Evolutionary conservation across 2,329 filamentous ascomycete species (phyloP), one percentile per base, ranked within the genome.

Genomic region (Trichoderma brevicompactum): DNA sequence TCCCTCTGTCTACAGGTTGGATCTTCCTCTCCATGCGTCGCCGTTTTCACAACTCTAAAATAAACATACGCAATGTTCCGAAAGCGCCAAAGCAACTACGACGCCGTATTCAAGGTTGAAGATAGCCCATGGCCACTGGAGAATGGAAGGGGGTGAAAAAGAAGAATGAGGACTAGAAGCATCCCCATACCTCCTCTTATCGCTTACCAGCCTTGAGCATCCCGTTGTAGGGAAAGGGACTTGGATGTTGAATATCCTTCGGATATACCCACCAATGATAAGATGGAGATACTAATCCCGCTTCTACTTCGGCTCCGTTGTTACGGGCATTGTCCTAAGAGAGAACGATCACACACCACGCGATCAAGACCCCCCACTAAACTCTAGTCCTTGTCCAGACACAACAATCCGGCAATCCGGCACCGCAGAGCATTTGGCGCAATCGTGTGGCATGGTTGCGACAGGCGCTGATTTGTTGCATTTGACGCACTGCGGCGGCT

Each of bases 21-120:
- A 23, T 12, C 10, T 19, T 53, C 32, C 4, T 28, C 1, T n/a
- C 41, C 2, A 46, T 46, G 40, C 49, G 17, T 38, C 59, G 40
- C 28, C 17, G 49, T 13, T 15, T 53, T 40, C 17, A 63, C 28
- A 63, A 38, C 28, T 63, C 32, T 54, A 46, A 53, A 46, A 54
- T 54, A 44, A 54, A 63, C 59, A 54, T 54, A 54, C n/a, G 40
- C 48, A 63, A 44, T 46, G 5, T 7, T n/a, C 49, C 59, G 49
- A 46, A 54, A 23, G 17, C 32, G 9, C 32, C 49, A 44, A 41
- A 17, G 38, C 7, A n/a, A 54, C 17, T 44, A 15, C 48, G n/a
- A 34, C n/a, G 12, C 36, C 34, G 44, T 44, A 52, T 61, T 12
- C 10, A 17, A 32, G 1, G n/a, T 32, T 23, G 2, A 46, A 23